A percentile compares a stretch with the other conserved stretches of the same genome.
These are phyloP conservation scores for Heritiera littoralis DNA, from an alignment of 345 rosid species.

Conservation along the genomic window DNA sequence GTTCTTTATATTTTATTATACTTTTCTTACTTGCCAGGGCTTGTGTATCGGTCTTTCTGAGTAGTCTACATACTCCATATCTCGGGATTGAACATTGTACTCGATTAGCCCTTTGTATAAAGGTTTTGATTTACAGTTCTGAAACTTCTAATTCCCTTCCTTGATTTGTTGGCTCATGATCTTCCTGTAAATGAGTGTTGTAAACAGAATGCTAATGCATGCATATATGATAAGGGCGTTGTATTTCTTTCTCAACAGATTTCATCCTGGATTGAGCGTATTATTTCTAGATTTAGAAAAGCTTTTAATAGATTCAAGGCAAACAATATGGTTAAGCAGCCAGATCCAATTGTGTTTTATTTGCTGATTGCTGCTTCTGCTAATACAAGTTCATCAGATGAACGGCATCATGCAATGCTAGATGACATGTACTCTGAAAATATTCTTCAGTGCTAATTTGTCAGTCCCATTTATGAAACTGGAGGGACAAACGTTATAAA, in stretches of 20 bases:
- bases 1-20: slow-evolving; percentile 12
- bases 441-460: not conserved
- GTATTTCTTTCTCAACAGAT: not conserved
- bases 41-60: slow-evolving; percentile 19
- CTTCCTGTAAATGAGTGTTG: not conserved
- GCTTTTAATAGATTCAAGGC: not conserved
- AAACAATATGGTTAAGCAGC: not conserved
- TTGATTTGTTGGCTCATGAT: not conserved
- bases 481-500: not conserved
- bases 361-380: not conserved
- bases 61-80: slow-evolving; percentile 1
- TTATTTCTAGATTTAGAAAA: not conserved
- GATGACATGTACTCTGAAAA: not conserved
- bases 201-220: not conserved
- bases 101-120: slow-evolving; percentile 40
- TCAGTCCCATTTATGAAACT: slow-evolving; percentile 21
- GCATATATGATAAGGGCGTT: not conserved
- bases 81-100: slow-evolving; percentile 23
- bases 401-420: not conserved
- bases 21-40: slow-evolving; percentile 1
- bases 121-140: slow-evolving; percentile 34
- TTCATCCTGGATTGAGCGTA: not conserved
- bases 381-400: not conserved
- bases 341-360: not conserved
- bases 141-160: slow-evolving; percentile 4